Conservation (phyloP, 805 yeast species). For the Soucietia sequanensis region DNA sequence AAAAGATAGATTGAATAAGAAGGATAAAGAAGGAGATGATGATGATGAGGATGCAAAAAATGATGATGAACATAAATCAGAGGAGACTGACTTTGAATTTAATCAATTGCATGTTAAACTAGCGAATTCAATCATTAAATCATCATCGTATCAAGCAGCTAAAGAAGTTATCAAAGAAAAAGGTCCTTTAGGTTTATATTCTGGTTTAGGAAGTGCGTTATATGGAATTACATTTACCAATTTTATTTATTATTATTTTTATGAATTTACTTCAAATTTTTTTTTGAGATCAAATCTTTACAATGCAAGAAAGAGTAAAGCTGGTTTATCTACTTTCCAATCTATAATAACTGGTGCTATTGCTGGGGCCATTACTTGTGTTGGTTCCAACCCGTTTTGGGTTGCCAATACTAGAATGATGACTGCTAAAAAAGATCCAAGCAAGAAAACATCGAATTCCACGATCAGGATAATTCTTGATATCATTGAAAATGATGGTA, state of each 20-base stretch:
- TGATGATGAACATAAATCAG: conserved; percentile 6
- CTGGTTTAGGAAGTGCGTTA: conserved; percentile 86
- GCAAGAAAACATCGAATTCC: conserved; percentile 21
- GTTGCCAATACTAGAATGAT: conserved; percentile 91
- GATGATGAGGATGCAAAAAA: conserved; percentile 13
- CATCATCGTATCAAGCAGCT: conserved; percentile 26
- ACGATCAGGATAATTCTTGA: conserved; percentile 59
- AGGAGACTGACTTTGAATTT: no score
- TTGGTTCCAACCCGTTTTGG: conserved; percentile 89
- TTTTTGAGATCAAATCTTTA: conserved; percentile 34
- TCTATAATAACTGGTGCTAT: conserved; percentile 76
- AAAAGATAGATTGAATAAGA: conserved; percentile 5
- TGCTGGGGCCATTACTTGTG: conserved; percentile 84
- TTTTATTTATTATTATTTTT: conserved; percentile 86
- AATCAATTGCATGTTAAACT: conserved; percentile 13
- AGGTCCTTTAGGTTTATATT: conserved; percentile 68
- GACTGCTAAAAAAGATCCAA: conserved; percentile 42
- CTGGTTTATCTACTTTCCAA: conserved; percentile 61
- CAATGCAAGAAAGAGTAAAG: conserved; percentile 20
- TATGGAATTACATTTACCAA: conserved; percentile 85
- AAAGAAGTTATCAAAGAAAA: conserved; percentile 50
- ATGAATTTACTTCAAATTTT: conserved; percentile 62
- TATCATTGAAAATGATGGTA: conserved; percentile 70
- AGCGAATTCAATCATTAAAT: conserved; percentile 11
- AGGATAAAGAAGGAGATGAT: conserved; percentile 7